Evolutionary conservation across 164 flowering plant species (phyloP).

Genomic region (Vitis rupestris): DNA sequence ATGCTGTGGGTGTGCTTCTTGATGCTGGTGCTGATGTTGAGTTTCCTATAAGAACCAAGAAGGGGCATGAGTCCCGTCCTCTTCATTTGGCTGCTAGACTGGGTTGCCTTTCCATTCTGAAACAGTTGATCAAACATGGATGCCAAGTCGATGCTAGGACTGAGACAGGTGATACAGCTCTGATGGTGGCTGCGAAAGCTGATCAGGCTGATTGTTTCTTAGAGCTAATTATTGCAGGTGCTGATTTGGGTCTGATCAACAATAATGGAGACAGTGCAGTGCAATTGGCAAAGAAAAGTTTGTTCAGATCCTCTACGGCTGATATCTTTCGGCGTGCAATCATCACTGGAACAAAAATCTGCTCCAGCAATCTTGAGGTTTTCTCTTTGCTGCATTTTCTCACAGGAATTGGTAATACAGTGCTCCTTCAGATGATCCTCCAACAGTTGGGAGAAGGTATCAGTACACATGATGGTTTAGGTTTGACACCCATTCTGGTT

Average conservation of each 20-base stretch:
- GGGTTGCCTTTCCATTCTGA: constrained; percentile 10
- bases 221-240: constrained; percentile 10
- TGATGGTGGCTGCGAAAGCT: constrained; percentile 13
- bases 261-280: constrained; percentile 6
- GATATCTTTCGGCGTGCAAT: neutral
- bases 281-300: constrained; percentile 14
- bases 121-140: constrained; percentile 5
- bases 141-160: constrained; percentile 10
- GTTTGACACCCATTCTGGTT: constrained; percentile 12
- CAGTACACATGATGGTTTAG: constrained; percentile 7
- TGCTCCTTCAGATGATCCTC: constrained; percentile 6
- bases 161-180: constrained; percentile 10
- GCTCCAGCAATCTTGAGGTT: constrained; percentile 10
- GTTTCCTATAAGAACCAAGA: constrained; percentile 12
- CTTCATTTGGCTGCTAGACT: constrained; percentile 15
- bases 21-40: constrained; percentile 11
- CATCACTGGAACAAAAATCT: neutral
- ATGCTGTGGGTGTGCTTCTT: constrained; percentile 7
- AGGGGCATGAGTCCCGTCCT: constrained; percentile 11
- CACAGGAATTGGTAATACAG: constrained; percentile 5
- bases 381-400: constrained; percentile 12
- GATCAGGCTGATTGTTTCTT: constrained; percentile 16
- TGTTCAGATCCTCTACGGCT: constrained; percentile 8
- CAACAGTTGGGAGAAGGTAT: constrained; percentile 2
- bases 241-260: constrained; percentile 14